Evolutionary conservation across 139 green algal genomes (phyloP).

Genomic region (Asterochloris sp.): DNA sequence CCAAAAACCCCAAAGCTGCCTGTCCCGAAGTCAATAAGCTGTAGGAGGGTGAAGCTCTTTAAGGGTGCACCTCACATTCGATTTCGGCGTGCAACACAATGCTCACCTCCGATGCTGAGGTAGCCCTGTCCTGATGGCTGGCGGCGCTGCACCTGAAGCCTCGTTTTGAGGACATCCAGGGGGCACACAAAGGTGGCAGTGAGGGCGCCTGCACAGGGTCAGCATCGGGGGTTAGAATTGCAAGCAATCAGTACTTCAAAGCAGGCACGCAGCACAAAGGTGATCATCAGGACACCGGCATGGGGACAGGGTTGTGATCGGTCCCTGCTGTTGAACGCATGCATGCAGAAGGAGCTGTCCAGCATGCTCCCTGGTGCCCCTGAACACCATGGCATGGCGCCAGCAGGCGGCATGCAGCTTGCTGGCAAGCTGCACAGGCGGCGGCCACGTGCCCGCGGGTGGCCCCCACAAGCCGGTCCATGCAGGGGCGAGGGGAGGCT

Average conservation of each 20-base stretch:
- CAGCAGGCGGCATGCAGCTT: not conserved
- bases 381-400: not conserved
- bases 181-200: conserved; percentile 95
- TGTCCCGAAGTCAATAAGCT: not conserved
- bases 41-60: too few species aligned
- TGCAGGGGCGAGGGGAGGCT: too few species aligned
- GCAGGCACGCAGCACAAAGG: not conserved
- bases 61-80: too few species aligned
- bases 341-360: not conserved
- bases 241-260: not conserved
- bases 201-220: conserved; percentile 52
- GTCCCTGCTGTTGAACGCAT: not conserved
- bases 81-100: too few species aligned
- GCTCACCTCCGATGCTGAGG: conserved; percentile 55
- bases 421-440: too few species aligned
- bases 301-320: not conserved
- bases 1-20: not conserved
- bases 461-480: too few species aligned
- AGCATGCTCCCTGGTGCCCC: not conserved
- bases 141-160: conserved; percentile 84
- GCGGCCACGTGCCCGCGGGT: too few species aligned
- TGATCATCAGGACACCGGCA: not conserved
- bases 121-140: conserved; percentile 24
- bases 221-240: not conserved
- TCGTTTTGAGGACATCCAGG: conserved; percentile 96